Base-by-base conservation (phyloP, 345 rosid species). In the Citrus hindsii region DNA sequence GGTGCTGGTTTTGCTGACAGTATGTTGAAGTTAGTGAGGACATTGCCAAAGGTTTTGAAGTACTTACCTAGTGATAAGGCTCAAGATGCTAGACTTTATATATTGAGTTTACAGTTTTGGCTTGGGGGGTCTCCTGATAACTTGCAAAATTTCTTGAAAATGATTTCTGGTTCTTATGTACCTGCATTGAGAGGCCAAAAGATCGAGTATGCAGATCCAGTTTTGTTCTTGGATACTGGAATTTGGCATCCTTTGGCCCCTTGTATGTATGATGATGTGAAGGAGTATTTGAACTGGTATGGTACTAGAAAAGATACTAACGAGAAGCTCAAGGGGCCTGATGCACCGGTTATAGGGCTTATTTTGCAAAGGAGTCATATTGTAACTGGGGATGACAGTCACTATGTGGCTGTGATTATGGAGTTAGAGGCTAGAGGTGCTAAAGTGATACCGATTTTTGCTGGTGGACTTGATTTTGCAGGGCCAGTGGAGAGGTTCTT, bases 181-280 rank as follows among this genome's bases (percentile, higher is more conserved):
- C 99, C 98, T 13, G 97, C 95, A 0, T 73, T 96, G 82, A 96
- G 89, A 82, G 95, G 94, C 28, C 82, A 82, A 58, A 89, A 89
- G 81, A 88, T 96, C 56, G 92, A 84, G 76, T 96, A 96, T 38
- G 86, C 97, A 1, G 98, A 96, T 76, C 99, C 99, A 9, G 98
- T 96, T 79, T 67, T 96, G 89, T 96, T 85, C 85, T 84, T 96
- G 84, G 99, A 93, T 75, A 90, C 83, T 60, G 98, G 98, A 61
- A 92, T 96, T 76, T 94, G 98, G 99, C 99, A 96, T 81, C 99
- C 99, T 12, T 83, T 96, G 73, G 98, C 99, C 80, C 98, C 98
- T 53, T 81, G 89, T 59, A 96, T 96, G 98, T 96, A 86, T 73
- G 98, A 96, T 71, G 99, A 96, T 76, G 97, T 90, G 24, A 96